Base-by-base conservation (phyloP, 176 grass and related monocot species). In the Paspalum notatum region DNA sequence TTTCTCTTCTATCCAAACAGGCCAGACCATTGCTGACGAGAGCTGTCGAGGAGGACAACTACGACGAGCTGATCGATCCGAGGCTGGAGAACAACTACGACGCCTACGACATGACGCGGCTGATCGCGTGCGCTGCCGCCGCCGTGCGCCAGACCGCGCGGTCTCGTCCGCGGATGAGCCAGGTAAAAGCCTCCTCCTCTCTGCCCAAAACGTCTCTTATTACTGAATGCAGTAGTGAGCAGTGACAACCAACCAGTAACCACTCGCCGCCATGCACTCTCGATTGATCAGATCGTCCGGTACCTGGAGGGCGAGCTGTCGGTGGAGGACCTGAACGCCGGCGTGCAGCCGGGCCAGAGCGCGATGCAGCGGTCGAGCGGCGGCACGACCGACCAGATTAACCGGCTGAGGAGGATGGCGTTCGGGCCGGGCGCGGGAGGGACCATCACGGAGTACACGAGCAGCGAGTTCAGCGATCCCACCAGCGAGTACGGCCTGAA, bases 221-320 rank as follows among this genome's bases (percentile, higher is more conserved):
- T 21, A 25, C 27, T 25, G 17, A 49, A 38, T 70, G 26, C 66
- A 32, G 32, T 32, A 32, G 32, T 32, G 32, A 59, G 7, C 46
- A 22, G 67, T 26, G 44, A 2, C 14, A 32, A 8, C 47, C 49
- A 32, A 8, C 1, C n/a, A n/a, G 2, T 38, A 61, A 76, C 42
- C 5, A 17, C 39, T 48, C 14, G 4, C 25, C 15, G 55, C 14
- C 44, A n/a, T n/a, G n/a, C n/a, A 12, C 45, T 78, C 25, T 1
- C 16, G 10, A 5, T 5, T 82, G 59, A 25, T 22, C 81, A 98
- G 95, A 92, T 98, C 64, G 90, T 89, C 26, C 78, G 90, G 40
- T 93, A 85, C 82, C 81, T 98, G 74, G 90, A 98, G 84, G 95
- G 95, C 84, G 90, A 98, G 79, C 80, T 98, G 47, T 89, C 95